A percentile compares a stretch with the other conserved stretches of the same genome.
phyloP scores from a whole-genome alignment of 75 land plant species.

The Chamaecyparis obtusa region DNA sequence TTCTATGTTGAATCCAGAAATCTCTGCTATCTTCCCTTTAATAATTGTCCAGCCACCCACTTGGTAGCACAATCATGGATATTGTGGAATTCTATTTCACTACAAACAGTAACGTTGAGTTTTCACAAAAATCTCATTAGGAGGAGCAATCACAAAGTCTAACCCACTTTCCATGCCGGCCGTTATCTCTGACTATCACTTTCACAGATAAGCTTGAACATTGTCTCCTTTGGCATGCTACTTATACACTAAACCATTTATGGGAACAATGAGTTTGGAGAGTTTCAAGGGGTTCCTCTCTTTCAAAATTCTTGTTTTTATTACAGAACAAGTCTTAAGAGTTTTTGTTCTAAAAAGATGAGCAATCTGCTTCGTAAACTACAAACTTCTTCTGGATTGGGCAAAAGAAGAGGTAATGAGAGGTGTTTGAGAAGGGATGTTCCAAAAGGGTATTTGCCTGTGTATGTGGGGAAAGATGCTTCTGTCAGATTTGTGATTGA shows the following conservation, averaged over 20 bases:
- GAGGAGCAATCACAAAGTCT: not conserved
- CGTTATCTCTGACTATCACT: not conserved
- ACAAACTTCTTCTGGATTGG: not conserved
- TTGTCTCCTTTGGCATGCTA: no score
- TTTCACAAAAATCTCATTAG: not conserved
- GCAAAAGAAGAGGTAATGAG: not conserved
- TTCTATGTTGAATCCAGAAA: not conserved
- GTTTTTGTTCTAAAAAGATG: not conserved
- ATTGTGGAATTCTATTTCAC: no score
- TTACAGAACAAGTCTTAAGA: no score
- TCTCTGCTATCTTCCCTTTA: not conserved
- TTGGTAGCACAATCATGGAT: no score
- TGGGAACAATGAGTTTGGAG: no score
- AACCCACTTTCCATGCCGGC: not conserved
- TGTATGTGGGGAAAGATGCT: constrained; percentile 35
- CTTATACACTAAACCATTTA: not conserved
- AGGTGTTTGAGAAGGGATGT: not conserved
- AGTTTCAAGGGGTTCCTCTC: no score
- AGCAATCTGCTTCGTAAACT: not conserved
- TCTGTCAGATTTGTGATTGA: constrained; percentile 25
- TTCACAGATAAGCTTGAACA: not conserved
- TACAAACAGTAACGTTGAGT: not conserved
- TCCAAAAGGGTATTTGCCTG: constrained; percentile 28
- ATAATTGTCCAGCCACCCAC: not conserved
- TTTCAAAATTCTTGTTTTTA: no score